These are phyloP conservation scores for Podosphaera leucotricha DNA, from an alignment of 2,329 filamentous ascomycete species.

Conservation along the genomic window DNA sequence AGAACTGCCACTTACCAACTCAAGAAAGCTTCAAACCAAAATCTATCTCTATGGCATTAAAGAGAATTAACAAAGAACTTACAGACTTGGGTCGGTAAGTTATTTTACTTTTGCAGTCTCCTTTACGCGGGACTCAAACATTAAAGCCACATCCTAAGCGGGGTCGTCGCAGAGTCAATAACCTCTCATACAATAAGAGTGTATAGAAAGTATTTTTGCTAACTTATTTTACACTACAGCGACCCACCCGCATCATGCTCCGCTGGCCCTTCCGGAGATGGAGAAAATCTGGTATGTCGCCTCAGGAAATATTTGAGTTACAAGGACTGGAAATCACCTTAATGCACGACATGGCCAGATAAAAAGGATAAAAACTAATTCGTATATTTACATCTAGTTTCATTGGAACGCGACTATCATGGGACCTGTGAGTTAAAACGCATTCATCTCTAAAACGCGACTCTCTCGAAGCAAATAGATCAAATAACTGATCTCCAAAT, in stretches of 20 bases:
- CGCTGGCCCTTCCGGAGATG: conserved; percentile 84
- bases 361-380: conserved; percentile 15
- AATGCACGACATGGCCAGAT: conserved; percentile 7
- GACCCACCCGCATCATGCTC: conserved; percentile 98
- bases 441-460: conserved; percentile 2
- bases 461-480: conserved; percentile 2
- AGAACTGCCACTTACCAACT: neutral
- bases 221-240: conserved; percentile 25
- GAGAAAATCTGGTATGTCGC: conserved; percentile 81
- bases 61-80: conserved; percentile 89
- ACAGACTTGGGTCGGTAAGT: conserved; percentile 71
- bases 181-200: conserved; percentile 6
- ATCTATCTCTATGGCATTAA: conserved; percentile 46
- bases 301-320: conserved; percentile 2
- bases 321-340: conserved; percentile 6
- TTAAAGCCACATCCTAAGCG: conserved; percentile 8
- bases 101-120: conserved; percentile 7
- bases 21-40: neutral
- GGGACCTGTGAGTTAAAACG: conserved; percentile 60
- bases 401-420: conserved; percentile 99
- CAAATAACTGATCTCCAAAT: conserved; percentile 5
- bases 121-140: conserved; percentile 10
- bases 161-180: conserved; percentile 15
- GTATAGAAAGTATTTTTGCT: conserved; percentile 4
- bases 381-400: conserved; percentile 36